These are phyloP conservation scores for Ilex aquifolium DNA, from an alignment of 257 asterid genomes.

Conservation along the genomic window DNA sequence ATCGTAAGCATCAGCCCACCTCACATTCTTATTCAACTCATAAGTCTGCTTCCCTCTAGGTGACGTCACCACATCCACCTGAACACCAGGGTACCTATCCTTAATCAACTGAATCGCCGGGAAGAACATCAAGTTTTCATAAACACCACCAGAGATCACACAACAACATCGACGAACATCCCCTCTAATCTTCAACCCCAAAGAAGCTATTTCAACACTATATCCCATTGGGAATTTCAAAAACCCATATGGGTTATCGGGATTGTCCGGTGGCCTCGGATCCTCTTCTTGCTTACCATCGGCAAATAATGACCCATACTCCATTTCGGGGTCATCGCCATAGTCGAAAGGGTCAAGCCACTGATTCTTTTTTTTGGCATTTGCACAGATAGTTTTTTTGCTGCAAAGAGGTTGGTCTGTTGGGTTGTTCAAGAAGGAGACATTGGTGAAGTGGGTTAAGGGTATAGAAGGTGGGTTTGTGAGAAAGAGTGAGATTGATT, in stretches of 20 bases:
- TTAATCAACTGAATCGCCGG: constrained; percentile 80
- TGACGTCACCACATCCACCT: constrained; percentile 52
- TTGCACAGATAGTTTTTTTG: constrained; percentile 27
- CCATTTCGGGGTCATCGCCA: constrained; percentile 79
- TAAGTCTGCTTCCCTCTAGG: constrained; percentile 70
- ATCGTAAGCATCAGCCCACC: constrained; percentile 68
- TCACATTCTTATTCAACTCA: constrained; percentile 80
- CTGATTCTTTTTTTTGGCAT: constrained; percentile 52
- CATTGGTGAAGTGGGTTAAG: constrained; percentile 20
- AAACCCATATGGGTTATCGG: constrained; percentile 70
- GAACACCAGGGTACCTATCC: constrained; percentile 87
- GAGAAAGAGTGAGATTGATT: constrained; percentile 35
- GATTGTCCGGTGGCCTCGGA: constrained; percentile 73
- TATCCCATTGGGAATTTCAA: constrained; percentile 76
- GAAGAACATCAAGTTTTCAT: constrained; percentile 69
- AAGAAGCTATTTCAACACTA: constrained; percentile 64
- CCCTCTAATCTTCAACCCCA: constrained; percentile 65
- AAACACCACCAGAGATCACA: constrained; percentile 73
- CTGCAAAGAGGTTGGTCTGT: constrained; percentile 7
- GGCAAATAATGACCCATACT: constrained; percentile 47
- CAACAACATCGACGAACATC: constrained; percentile 90
- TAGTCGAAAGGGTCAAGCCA: constrained; percentile 88
- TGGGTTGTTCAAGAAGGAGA: constrained; percentile 20
- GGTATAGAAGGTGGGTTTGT: constrained; percentile 30
- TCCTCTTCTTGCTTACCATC: constrained; percentile 89